Evolutionary conservation across 208 protist genomes (phyloP).

Genomic region (Vickermania ingenoplastis): DNA sequence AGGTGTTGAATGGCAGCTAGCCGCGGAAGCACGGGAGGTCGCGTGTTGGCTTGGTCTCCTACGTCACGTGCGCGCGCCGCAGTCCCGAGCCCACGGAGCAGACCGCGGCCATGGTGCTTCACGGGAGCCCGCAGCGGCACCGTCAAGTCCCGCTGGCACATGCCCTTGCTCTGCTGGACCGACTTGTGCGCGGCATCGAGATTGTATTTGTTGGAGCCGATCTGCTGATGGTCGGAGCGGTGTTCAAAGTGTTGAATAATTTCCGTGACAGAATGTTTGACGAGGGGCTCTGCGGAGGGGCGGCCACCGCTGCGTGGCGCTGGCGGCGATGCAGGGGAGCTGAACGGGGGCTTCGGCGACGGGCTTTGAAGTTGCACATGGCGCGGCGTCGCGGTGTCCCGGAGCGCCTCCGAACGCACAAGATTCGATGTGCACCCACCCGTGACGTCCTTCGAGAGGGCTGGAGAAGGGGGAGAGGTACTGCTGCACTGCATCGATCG

Average conservation of each 20-base stretch:
- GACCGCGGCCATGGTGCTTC: no score
- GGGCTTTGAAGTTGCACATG: not conserved
- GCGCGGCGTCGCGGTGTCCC: not conserved
- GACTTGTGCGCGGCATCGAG: not conserved
- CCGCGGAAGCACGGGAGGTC: conserved; percentile 10
- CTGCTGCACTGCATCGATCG: not conserved
- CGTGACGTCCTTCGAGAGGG: not conserved
- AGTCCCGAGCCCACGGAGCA: no score
- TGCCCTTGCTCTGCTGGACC: not conserved
- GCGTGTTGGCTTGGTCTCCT: no score
- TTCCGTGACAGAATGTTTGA: not conserved
- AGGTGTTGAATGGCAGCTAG: conserved; percentile 25
- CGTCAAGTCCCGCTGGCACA: not conserved
- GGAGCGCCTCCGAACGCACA: not conserved
- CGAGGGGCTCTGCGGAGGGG: not conserved
- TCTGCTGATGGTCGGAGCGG: not conserved
- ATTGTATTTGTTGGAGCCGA: not conserved
- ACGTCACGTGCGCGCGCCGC: no score
- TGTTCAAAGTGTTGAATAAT: not conserved
- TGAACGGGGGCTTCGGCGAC: not conserved
- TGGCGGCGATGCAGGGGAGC: no score
- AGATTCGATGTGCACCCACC: no score
- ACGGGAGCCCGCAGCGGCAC: not conserved
- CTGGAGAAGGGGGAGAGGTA: not conserved
- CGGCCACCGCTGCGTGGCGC: not conserved